phyloP scores from a whole-genome alignment of 345 rosid genomes.

The Xanthoceras sorbifolium region DNA sequence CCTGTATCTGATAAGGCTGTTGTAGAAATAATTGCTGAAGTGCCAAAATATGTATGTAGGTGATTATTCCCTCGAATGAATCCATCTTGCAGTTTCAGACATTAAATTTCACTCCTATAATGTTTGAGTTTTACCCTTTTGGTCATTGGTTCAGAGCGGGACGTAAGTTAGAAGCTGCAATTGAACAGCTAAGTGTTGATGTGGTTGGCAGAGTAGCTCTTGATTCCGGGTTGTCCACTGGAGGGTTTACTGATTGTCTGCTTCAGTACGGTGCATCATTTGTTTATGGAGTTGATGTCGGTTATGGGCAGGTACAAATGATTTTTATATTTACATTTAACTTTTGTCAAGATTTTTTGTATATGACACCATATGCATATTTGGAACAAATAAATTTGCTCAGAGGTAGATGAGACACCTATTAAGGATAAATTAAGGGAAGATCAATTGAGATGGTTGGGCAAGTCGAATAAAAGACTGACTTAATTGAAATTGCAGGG shows the following conservation, averaged over 20 bases:
- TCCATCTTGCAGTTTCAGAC: slow-evolving; percentile 17
- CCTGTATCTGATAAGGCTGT: slow-evolving; percentile 64
- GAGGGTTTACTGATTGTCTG: slow-evolving; percentile 95
- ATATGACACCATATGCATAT: not conserved
- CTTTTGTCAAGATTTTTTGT: not conserved
- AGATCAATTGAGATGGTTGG: not conserved
- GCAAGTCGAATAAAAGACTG: not conserved
- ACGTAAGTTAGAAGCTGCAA: slow-evolving; percentile 88
- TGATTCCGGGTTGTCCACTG: slow-evolving; percentile 93
- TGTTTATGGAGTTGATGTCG: slow-evolving; percentile 98
- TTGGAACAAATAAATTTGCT: not conserved
- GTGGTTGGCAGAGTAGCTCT: slow-evolving; percentile 91
- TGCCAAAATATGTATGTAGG: slow-evolving; percentile 99
- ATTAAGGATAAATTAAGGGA: not conserved
- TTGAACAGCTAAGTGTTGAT: slow-evolving; percentile 79
- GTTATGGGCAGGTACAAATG: slow-evolving; percentile 83
- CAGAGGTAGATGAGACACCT: not conserved
- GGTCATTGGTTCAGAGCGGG: slow-evolving; percentile 66
- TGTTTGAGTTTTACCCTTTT: slow-evolving; percentile 15
- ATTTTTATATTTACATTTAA: not conserved
- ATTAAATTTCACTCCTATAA: not conserved
- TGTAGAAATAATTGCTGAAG: slow-evolving; percentile 76
- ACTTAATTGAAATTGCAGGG: not conserved
- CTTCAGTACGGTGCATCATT: slow-evolving; percentile 89
- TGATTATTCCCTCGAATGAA: slow-evolving; percentile 55